Percentiles rank a stretch among this genome's conserved stretches.
Evolutionary conservation across 2,329 filamentous ascomycete genomes (phyloP).

Genomic region (Aspergillus pseudonomiae): DNA sequence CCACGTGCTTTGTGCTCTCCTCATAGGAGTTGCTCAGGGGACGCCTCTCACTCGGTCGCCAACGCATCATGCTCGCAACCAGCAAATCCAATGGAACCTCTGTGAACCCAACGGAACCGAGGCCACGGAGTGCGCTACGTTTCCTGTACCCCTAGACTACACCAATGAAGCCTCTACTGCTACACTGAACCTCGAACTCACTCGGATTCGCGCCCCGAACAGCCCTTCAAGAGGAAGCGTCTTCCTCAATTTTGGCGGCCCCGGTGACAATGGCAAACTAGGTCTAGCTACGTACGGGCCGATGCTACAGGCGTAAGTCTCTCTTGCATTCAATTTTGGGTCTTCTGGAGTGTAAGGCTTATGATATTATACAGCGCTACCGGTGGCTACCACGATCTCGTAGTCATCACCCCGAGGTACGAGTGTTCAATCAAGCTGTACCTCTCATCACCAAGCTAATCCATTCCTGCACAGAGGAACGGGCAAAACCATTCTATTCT

Average conservation of each 20-base stretch:
- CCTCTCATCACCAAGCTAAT: not conserved
- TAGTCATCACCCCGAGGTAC: not conserved
- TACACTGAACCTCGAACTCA: slow-evolving; percentile 31
- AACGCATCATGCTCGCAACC: not conserved
- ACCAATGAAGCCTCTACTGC: slow-evolving; percentile 23
- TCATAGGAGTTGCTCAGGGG: not conserved
- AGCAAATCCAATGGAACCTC: too few relatives aligned
- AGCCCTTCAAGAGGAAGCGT: slow-evolving; percentile 35
- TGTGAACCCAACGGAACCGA: not conserved
- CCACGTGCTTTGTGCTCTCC: not conserved
- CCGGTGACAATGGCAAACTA: slow-evolving; percentile 24
- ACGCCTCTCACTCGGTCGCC: not conserved
- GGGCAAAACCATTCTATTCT: slow-evolving; percentile 4
- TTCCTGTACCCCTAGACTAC: slow-evolving; percentile 42
- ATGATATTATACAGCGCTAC: not conserved
- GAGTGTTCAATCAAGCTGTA: not conserved
- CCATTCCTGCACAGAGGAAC: not conserved
- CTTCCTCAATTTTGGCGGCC: slow-evolving; percentile 39
- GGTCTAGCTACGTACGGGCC: slow-evolving; percentile 4
- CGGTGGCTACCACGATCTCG: not conserved
- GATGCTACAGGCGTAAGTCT: not conserved
- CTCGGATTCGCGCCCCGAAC: slow-evolving; percentile 30
- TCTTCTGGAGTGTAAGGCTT: not conserved
- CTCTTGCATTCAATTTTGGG: not conserved
- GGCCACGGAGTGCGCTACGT: slow-evolving; percentile 31